These are phyloP conservation scores for Penicillium crystallinum DNA, from an alignment of 495 filamentous ascomycete species.

Conservation along the genomic window DNA sequence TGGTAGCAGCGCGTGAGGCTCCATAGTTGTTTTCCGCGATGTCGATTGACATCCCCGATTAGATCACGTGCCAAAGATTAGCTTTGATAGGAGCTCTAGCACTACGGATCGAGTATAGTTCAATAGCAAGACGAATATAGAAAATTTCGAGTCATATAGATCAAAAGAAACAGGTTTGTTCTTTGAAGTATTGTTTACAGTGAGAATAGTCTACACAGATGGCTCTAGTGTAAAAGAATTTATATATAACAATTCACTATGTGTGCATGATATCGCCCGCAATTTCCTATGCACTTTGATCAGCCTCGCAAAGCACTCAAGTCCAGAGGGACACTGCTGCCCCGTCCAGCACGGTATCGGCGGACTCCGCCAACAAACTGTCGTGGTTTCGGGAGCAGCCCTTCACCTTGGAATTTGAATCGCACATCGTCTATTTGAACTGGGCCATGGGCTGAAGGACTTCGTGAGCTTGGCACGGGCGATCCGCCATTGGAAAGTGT, in stretches of 20 bases:
- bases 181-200: not conserved
- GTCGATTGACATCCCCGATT: slow-evolving; percentile 5
- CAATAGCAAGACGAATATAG: too few species aligned
- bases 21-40: slow-evolving; percentile 4
- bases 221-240: slow-evolving; percentile 2
- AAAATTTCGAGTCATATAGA: too few species aligned
- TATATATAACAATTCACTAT: slow-evolving; percentile 24
- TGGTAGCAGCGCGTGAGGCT: not conserved
- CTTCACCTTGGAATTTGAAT: slow-evolving; percentile 84
- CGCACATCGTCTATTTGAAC: slow-evolving; percentile 68
- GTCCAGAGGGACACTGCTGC: slow-evolving; percentile 91
- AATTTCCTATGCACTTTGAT: slow-evolving; percentile 19
- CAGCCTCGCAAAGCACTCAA: slow-evolving; percentile 47
- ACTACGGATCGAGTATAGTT: too few species aligned
- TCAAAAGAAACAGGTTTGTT: too few species aligned
- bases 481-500: slow-evolving; percentile 60
- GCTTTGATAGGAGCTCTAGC: not conserved
- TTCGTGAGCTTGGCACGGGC: slow-evolving; percentile 24
- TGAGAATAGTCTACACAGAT: not conserved
- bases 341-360: slow-evolving; percentile 83
- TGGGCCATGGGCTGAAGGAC: slow-evolving; percentile 36
- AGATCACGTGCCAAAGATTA: slow-evolving; percentile 7
- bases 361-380: slow-evolving; percentile 66
- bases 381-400: slow-evolving; percentile 76
- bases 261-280: slow-evolving; percentile 26